Evolutionary conservation across 2,329 filamentous ascomycete species (phyloP), one percentile per base, ranked within the genome.

Genomic region (Claviceps arundinis): DNA sequence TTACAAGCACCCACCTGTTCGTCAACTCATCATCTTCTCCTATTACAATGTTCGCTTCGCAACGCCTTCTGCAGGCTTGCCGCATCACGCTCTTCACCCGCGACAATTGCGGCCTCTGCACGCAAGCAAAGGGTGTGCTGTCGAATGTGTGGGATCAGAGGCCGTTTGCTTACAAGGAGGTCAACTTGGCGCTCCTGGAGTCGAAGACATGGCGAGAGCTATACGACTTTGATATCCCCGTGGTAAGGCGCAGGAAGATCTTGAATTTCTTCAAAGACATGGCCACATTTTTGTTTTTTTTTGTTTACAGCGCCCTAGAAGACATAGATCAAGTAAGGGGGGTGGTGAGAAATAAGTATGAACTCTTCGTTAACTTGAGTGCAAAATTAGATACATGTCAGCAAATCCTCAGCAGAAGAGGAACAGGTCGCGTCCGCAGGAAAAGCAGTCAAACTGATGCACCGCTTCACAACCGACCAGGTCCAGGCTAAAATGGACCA

Each of bases 151-250:
- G 80, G 77, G 78, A 85, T 53, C 64, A 62, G 55, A 72, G 82
- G 26, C 82, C 82, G 0, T 88, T 90, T 65, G 74, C 74, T 17
- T 89, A 81, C 65, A 71, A 73, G 7, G 84, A 89, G 65, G 73
- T 90, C 48, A 81, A 89, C 62, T 80, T 89, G 41, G 80, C 86
- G 68, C 75, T 77, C 48, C 73, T 77, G 0, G 77, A 80, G 26
- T 74, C 76, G 16, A 76, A 80, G 56, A 69, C 72, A 24, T 91
- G 87, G 87, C 81, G 78, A 60, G 74, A 82, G 48, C 62, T 89
- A 1, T 91, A 91, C 63, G 86, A 89, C 53, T 87, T 89, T 64
- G 87, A 91, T 59, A 86, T 87, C 7, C 87, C 87, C 0, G 87
- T 90, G 61, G 86, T 90, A 71, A 61, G 37, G 5, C 38, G 37